These are phyloP conservation scores for Leptodontidium sp. DNA, from an alignment of 2,329 filamentous ascomycete genomes.

Conservation along the genomic window DNA sequence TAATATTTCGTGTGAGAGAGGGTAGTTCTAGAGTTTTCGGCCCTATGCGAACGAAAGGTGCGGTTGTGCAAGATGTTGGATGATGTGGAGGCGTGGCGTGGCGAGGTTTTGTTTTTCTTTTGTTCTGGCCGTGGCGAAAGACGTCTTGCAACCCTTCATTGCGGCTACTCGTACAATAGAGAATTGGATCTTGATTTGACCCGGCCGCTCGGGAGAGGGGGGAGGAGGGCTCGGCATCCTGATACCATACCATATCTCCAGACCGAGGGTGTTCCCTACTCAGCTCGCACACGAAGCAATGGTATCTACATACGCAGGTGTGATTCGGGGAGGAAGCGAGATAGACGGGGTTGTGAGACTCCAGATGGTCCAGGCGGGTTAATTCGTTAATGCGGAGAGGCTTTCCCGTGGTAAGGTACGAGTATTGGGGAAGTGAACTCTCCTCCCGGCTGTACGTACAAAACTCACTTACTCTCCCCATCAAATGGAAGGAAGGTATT, in stretches of 20 bases:
- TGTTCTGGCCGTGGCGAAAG: neutral
- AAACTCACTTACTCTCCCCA: too few species aligned
- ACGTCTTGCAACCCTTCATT: neutral
- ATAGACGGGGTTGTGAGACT: slow-evolving; percentile 3
- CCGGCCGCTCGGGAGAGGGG: too few species aligned
- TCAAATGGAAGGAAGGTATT: neutral
- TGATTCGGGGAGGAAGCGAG: slow-evolving; percentile 9
- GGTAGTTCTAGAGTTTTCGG: too few species aligned
- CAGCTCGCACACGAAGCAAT: neutral
- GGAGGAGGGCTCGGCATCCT: neutral
- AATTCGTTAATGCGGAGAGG: slow-evolving; percentile 1
- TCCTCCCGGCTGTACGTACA: neutral
- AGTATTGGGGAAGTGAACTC: too few species aligned
- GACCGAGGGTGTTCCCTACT: slow-evolving; percentile 11
- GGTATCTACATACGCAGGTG: neutral
- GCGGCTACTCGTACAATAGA: neutral
- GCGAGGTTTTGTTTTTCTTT: neutral
- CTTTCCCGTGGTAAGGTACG: neutral
- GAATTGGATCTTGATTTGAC: too few species aligned
- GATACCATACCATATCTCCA: slow-evolving; percentile 2
- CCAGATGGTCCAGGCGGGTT: neutral
- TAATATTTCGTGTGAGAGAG: too few species aligned
- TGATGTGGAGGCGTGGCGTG: neutral
- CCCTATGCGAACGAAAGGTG: neutral
- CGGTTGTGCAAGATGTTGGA: neutral